Percentiles rank a stretch among this genome's conserved stretches.
Evolutionary conservation across 768 basidiomycete genomes (phyloP).

Genomic region (Pilatotrama ljubarskyi): DNA sequence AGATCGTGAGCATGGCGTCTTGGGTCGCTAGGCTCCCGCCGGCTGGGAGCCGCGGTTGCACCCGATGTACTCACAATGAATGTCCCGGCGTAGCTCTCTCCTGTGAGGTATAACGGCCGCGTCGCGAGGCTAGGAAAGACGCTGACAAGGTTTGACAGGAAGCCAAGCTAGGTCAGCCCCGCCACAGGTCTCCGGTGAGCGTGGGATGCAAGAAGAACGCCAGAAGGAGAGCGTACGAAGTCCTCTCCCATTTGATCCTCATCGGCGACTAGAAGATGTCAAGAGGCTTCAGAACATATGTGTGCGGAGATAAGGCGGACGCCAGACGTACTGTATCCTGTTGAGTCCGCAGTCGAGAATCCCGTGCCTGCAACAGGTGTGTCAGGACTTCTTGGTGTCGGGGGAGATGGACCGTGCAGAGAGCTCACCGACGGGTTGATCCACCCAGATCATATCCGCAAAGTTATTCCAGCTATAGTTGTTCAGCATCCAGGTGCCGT

Average conservation of each 20-base stretch:
- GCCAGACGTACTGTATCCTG: constrained; percentile 51
- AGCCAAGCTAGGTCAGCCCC: constrained; percentile 52
- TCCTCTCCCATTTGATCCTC: constrained; percentile 66
- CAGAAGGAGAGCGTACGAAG: constrained; percentile 36
- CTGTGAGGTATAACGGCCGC: constrained; percentile 65
- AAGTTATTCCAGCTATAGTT: constrained; percentile 57
- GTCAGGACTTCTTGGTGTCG: background rate
- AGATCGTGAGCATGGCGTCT: constrained; percentile 57
- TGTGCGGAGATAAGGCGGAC: background rate
- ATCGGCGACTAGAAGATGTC: constrained; percentile 42
- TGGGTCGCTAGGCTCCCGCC: constrained; percentile 26
- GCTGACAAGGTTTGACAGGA: constrained; percentile 66
- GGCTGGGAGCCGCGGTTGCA: no score
- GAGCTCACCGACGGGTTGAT: constrained; percentile 59
- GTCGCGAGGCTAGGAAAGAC: constrained; percentile 67
- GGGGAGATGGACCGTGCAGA: background rate
- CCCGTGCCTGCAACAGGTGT: constrained; percentile 44
- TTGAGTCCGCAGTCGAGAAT: constrained; percentile 58
- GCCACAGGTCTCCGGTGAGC: no score
- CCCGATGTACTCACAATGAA: constrained; percentile 67
- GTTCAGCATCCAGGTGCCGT: constrained; percentile 53
- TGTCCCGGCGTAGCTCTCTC: constrained; percentile 74
- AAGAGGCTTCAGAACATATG: background rate
- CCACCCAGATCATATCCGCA: constrained; percentile 69
- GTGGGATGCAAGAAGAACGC: background rate